These are phyloP conservation scores for Leccinum subspadiceum DNA, from an alignment of 1,284 basidiomycete species.

Conservation along the genomic window DNA sequence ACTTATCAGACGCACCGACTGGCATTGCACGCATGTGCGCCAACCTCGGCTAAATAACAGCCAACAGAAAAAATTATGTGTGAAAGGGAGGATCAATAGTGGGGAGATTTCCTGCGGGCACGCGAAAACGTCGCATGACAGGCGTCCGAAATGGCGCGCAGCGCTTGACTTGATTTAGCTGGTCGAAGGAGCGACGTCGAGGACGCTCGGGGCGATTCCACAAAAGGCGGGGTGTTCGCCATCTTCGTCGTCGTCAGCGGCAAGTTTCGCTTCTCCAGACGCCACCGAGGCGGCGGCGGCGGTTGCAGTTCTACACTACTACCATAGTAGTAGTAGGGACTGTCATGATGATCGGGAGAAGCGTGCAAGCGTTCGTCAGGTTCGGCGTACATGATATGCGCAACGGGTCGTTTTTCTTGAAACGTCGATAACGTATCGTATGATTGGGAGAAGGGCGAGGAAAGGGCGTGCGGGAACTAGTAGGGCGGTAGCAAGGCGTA, in stretches of 20 bases:
- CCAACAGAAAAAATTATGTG: background rate
- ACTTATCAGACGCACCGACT: background rate
- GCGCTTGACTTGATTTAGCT: slow-evolving; percentile 20
- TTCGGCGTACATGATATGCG: slow-evolving; percentile 21
- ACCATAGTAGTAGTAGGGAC: background rate
- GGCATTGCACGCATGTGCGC: background rate
- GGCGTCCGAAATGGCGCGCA: slow-evolving; percentile 29
- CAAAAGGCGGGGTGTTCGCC: background rate
- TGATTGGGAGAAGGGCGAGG: slow-evolving; percentile 10
- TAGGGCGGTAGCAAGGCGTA: background rate
- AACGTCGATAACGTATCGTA: slow-evolving; percentile 8
- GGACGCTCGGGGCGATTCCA: background rate
- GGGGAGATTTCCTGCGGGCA: slow-evolving; percentile 8
- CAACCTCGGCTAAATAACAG: background rate
- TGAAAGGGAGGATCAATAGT: background rate
- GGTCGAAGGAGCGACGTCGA: slow-evolving; percentile 3
- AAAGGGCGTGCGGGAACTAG: slow-evolving; percentile 12
- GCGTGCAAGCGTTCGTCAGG: slow-evolving; percentile 10
- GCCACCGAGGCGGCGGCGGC: background rate
- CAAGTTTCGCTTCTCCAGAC: slow-evolving; percentile 10
- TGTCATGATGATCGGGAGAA: background rate
- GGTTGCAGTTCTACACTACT: background rate
- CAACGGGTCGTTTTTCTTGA: slow-evolving; percentile 8
- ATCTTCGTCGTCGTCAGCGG: background rate
- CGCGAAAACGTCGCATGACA: slow-evolving; percentile 17